Base-by-base conservation (phyloP, 2,329 filamentous ascomycete species). In the Zymoseptoria brevis region DNA sequence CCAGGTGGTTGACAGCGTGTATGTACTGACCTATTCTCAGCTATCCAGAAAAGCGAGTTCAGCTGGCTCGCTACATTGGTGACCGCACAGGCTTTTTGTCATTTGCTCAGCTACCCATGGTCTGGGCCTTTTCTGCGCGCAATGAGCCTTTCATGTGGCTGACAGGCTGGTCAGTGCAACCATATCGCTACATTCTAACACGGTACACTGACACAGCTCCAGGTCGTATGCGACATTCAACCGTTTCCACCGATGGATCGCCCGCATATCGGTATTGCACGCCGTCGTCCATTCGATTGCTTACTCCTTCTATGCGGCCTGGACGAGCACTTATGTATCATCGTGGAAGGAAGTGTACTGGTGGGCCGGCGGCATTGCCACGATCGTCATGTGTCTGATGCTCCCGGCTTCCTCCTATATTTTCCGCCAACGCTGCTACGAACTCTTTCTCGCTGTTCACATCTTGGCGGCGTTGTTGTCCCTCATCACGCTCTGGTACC, bases 121-220 rank as follows among this genome's bases (percentile, higher is more conserved):
- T 88, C 0, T 88, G 85, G 84, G 71, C 88, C 0, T 88, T 89
- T 63, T 83, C 81, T 0, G 82, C 83, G 68, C 77, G 87, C 8
- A 89, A 89, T 62, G 87, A 89, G 55, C 67, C 85, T 0, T 77
- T 88, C 16, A 75, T 87, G 57, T 87, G 83, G 83, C 68, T 84
- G 0, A 88, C 87, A 0, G 86, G 86, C 0, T 89, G 86, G 85
- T 45, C 35, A 45, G 35, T 45, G 35, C 35, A 3, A 45, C 16
- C 5, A 45, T 16, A 16, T n/a, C 11, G 5, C 16, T n/a, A 16
- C 35, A n/a, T 11, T n/a, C 4, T n/a, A 45, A 45, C 35, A n/a
- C 35, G 13, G 11, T 16, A 45, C 16, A n/a, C 35, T 45, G 35
- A 45, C 16, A 16, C 1, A 45, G 4, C 35, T 45, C 35, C 16